These are phyloP conservation scores for Talaromyces sp. DNA, from an alignment of 2,329 filamentous ascomycete genomes.

Conservation along the genomic window DNA sequence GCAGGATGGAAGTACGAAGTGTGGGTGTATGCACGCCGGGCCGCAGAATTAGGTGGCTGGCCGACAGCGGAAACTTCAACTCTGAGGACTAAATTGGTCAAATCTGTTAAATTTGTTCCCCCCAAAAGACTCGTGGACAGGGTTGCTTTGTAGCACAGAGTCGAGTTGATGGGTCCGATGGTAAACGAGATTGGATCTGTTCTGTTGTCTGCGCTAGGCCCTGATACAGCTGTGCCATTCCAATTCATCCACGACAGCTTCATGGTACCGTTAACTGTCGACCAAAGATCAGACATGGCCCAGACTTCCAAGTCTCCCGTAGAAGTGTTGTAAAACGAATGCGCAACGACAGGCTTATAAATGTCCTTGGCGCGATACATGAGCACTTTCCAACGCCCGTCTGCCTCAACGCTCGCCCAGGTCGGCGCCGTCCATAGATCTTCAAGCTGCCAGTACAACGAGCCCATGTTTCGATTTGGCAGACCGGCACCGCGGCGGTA, in stretches of 20 bases:
- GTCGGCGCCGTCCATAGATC: slow-evolving; percentile 57
- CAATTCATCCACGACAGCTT: neutral
- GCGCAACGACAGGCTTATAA: neutral
- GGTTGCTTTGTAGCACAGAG: neutral
- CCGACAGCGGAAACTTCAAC: neutral
- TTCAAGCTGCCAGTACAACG: slow-evolving; percentile 28
- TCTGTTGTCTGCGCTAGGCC: neutral
- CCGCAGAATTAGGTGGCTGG: neutral
- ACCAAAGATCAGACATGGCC: neutral
- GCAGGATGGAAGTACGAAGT: neutral
- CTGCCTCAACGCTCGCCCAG: slow-evolving; percentile 60
- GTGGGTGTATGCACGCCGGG: neutral
- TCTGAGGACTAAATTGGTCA: neutral
- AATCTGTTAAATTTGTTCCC: neutral
- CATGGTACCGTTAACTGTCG: neutral
- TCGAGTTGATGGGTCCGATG: neutral
- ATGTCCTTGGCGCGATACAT: neutral
- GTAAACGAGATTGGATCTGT: neutral
- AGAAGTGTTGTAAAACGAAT: neutral
- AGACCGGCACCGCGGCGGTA: neutral
- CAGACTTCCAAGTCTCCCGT: neutral
- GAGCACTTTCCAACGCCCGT: slow-evolving; percentile 17
- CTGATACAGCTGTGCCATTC: neutral
- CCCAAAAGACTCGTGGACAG: neutral
- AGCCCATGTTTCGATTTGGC: neutral